These are phyloP conservation scores for Stromatinia cepivora DNA, from an alignment of 2,329 filamentous ascomycete species.

Conservation along the genomic window DNA sequence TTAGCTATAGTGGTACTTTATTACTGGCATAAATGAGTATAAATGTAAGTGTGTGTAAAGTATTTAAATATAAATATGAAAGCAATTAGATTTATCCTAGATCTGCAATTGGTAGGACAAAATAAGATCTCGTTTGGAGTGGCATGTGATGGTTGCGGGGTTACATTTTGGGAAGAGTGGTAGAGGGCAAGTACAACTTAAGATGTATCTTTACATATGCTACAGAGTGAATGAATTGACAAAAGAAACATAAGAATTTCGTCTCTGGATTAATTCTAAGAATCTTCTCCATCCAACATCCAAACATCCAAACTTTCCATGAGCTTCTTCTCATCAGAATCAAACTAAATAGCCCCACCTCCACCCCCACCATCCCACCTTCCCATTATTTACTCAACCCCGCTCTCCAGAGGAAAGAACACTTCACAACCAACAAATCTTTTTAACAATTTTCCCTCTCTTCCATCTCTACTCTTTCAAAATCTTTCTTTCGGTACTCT, in stretches of 20 bases:
- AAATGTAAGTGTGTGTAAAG: not conserved
- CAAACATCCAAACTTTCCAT: not conserved
- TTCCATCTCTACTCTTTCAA: not conserved
- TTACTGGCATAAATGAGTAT: not conserved
- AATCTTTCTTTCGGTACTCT: not conserved
- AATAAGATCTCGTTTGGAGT: not conserved
- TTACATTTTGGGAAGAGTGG: not conserved
- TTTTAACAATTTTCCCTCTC: not conserved
- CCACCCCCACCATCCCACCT: not conserved
- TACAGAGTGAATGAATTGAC: not conserved
- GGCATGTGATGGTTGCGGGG: not conserved
- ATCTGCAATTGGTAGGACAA: not conserved
- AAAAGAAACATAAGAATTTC: not conserved
- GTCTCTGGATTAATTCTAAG: not conserved
- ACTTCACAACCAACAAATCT: not conserved
- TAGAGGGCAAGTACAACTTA: not conserved
- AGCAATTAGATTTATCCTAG: not conserved
- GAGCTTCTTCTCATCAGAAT: constrained; percentile 2
- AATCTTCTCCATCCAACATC: not conserved
- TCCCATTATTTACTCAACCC: not conserved
- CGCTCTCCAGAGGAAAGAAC: not conserved
- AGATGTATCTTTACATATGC: not conserved
- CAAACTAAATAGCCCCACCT: not conserved
- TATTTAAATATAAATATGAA: not conserved
- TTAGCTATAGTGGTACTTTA: not conserved